These are phyloP conservation scores for Blastobotrys illinoisensis DNA, from an alignment of 1,139 yeast genomes.

Conservation along the genomic window DNA sequence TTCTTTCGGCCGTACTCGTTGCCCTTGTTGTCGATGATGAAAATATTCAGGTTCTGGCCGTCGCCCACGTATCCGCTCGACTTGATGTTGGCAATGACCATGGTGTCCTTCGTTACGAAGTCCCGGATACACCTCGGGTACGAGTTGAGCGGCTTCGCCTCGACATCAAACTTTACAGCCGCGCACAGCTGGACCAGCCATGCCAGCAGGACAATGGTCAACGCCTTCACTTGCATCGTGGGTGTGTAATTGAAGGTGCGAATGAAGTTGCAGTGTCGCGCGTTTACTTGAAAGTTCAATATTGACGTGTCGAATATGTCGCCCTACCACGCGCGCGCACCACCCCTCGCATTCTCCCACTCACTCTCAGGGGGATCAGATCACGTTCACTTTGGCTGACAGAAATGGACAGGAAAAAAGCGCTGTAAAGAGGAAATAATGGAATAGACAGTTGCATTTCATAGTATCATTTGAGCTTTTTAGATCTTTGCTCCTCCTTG, in stretches of 20 bases:
- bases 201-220: not conserved
- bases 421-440: not conserved
- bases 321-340: not conserved
- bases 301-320: not conserved
- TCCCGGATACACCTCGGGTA: constrained; percentile 76
- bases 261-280: not conserved
- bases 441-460: not conserved
- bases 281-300: not conserved
- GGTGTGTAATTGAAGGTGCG: not conserved
- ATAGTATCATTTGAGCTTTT: too few species aligned
- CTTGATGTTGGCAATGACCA: constrained; percentile 72
- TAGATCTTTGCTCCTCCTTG: too few species aligned
- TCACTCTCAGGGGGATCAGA: not conserved
- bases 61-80: constrained; percentile 74
- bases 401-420: too few species aligned
- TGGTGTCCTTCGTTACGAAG: constrained; percentile 74
- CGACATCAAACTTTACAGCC: constrained; percentile 34
- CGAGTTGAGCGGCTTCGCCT: constrained; percentile 28
- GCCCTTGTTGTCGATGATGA: constrained; percentile 34
- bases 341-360: not conserved
- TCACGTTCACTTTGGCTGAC: not conserved
- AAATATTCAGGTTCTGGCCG: constrained; percentile 59
- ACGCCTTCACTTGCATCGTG: not conserved
- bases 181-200: not conserved
- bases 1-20: constrained; percentile 37